Base-by-base conservation (phyloP, 192 early-diverging fungal genomes). In the Phycomyces nitens region DNA sequence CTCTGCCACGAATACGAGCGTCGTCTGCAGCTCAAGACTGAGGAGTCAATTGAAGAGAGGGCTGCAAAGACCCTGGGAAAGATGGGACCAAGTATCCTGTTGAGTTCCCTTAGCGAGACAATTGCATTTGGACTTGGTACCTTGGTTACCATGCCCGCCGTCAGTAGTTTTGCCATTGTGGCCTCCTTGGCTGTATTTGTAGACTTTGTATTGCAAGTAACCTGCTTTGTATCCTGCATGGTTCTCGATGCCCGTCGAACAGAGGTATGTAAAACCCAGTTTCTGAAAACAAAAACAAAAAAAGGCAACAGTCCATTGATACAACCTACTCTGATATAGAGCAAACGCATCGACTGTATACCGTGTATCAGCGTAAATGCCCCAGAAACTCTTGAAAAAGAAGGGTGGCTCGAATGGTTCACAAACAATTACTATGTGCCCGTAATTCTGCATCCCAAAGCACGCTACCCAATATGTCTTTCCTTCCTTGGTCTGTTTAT, bases 131-230 rank as follows among this genome's bases (percentile, higher is more conserved):
- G 79, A 34, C 62, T 85, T 26, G 86, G 84, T 20, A 79, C 76
- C 1, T 55, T 88, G 44, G 84, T 88, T 3, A 81, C 77, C 8
- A 88, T 88, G 84, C 86, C 86, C 0, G 86, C 86, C 8, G 86
- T 88, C n/a, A 83, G 81, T 38, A 80, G 77, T 44, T 88, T 88
- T 71, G 84, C 86, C 21, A 75, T 88, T 59, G 82, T 81, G 59
- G 84, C 86, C n/a, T 78, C 86, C 3, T 60, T 84, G 63, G 84
- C 86, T 38, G 82, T 88, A 7, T 84, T 78, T 73, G 70, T 84
- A 0, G 84, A 84, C 44, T 88, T 86, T 64, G 53, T 83, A n/a
- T 75, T 88, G 11, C 86, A 88, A 54, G 79, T 84, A 8, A 88
- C 84, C 3, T 80, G 76, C 0, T 86, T 88, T 58, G 71, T 88